A percentile compares a stretch with the other conserved stretches of the same genome.
phyloP scores from a whole-genome alignment of 2,329 filamentous ascomycete genomes.

The Penicillium sp. region DNA sequence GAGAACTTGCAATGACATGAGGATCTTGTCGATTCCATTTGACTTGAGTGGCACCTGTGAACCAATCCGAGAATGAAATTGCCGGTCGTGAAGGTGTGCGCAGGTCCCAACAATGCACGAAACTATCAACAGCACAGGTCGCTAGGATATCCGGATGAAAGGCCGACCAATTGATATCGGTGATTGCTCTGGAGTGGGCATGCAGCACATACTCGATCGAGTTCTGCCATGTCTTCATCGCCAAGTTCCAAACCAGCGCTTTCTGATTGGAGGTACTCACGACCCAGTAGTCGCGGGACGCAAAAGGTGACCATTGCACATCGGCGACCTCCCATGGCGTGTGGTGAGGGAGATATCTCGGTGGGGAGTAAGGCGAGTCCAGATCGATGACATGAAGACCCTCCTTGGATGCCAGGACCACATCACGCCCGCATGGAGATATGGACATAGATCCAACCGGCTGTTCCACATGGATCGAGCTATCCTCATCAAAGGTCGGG shows the following conservation, averaged over 20 bases:
- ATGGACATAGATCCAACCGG: conserved; percentile 88
- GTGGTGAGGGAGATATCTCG: conserved; percentile 81
- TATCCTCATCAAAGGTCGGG: conserved; percentile 82
- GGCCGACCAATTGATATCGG: conserved; percentile 94
- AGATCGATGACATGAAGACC: conserved; percentile 90
- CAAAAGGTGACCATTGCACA: conserved; percentile 96
- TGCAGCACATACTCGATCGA: conserved; percentile 88
- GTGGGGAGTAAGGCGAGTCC: conserved; percentile 84
- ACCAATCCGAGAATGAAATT: conserved; percentile 87
- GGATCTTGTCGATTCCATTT: conserved; percentile 90
- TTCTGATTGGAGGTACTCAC: conserved; percentile 94
- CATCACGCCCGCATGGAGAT: conserved; percentile 85
- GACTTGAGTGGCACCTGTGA: conserved; percentile 89
- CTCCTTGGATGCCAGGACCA: conserved; percentile 86
- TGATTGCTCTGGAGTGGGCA: conserved; percentile 84
- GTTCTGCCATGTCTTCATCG: conserved; percentile 69
- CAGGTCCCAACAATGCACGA: conserved; percentile 90
- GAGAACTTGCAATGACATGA: conserved; percentile 86
- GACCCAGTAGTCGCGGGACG: conserved; percentile 87
- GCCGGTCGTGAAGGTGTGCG: conserved; percentile 72
- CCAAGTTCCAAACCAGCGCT: conserved; percentile 91
- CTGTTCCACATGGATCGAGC: conserved; percentile 79
- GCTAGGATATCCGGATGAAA: conserved; percentile 87
- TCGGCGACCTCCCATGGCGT: conserved; percentile 94
- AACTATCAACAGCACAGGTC: conserved; percentile 90